Base-by-base conservation (phyloP, 208 protist genomes). In the Trypanosoma boissoni region DNA sequence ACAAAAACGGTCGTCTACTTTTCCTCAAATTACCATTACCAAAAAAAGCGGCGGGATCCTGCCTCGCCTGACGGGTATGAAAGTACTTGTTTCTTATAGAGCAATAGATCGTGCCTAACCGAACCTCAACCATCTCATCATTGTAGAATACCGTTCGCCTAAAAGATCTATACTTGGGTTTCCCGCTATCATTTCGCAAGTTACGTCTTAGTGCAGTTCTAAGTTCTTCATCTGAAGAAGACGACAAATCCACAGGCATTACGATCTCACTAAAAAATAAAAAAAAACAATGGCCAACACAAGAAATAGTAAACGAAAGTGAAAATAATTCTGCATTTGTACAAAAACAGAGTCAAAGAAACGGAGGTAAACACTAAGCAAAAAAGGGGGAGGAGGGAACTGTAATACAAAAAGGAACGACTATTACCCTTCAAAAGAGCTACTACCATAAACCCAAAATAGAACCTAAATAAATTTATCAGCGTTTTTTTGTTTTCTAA, bases 181-280 rank as follows among this genome's bases (percentile, higher is more conserved):
- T 85, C 54, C 16, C 39, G 20, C 2, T 53, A 20, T 68, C 43
- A 12, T 51, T 61, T 12, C 59, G 72, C 2, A 51, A 58, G 45
- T 85, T 76, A 3, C 68, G 57, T 41, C 42, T 65, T 28, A 89
- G 70, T 46, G 75, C 72, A 6, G 54, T 70, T 54, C 68, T 59
- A 44, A 89, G 69, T 20, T 84, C 82, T n/a, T 76, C 70, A 51
- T 89, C 82, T 12, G 66, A 74, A 21, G 77, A 84, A 4, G 80
- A 85, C 6, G 77, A 88, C 60, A 74, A 78, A 27, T 81, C 69
- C 50, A 88, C 69, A 31, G 53, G 57, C 50, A 72, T 72, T 14
- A 58, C 2, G 16, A 43, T 18, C 43, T 28, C 29, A 49, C 29
- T 42, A 8, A 12, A 37, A 31, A 44, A 20, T 2, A 12, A 16